phyloP scores from a whole-genome alignment of 768 basidiomycete genomes.

The Russula dissimulans region DNA sequence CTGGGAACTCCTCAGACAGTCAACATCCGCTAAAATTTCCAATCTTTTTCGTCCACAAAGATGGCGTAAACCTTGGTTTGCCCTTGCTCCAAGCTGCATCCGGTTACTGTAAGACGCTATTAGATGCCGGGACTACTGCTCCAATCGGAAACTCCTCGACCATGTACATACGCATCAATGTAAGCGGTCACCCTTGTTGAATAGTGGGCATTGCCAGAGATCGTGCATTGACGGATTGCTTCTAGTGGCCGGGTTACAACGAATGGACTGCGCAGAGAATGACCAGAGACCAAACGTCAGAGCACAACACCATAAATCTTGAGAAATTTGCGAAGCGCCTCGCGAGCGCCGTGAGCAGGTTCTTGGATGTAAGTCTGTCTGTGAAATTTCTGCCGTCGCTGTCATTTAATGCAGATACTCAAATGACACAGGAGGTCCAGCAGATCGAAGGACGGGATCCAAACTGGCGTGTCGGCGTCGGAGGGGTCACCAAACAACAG shows the following conservation, averaged over 20 bases:
- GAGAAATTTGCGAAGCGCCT: conserved; percentile 6
- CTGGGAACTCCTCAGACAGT: not conserved
- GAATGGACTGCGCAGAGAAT: conserved; percentile 4
- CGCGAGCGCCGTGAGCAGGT: not conserved
- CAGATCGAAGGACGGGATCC: not conserved
- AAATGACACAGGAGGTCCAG: not conserved
- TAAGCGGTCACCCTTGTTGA: not conserved
- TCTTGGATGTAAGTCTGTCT: not conserved
- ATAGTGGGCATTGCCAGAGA: too few relatives aligned
- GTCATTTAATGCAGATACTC: too few relatives aligned
- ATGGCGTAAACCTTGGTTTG: not conserved
- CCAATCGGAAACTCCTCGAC: not conserved
- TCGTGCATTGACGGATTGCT: not conserved
- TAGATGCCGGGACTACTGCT: not conserved
- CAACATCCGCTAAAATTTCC: conserved; percentile 3
- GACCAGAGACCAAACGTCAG: conserved; percentile 3
- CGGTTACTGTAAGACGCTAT: not conserved
- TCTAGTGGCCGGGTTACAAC: not conserved
- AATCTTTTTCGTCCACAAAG: not conserved
- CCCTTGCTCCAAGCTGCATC: not conserved
- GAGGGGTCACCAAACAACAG: not conserved
- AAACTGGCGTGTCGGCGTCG: not conserved
- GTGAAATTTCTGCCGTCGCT: not conserved
- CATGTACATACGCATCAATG: conserved; percentile 2
- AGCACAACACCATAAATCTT: not conserved